Conservation (phyloP, 106 monocot genomes). For the Acanthochlamys bracteata region DNA sequence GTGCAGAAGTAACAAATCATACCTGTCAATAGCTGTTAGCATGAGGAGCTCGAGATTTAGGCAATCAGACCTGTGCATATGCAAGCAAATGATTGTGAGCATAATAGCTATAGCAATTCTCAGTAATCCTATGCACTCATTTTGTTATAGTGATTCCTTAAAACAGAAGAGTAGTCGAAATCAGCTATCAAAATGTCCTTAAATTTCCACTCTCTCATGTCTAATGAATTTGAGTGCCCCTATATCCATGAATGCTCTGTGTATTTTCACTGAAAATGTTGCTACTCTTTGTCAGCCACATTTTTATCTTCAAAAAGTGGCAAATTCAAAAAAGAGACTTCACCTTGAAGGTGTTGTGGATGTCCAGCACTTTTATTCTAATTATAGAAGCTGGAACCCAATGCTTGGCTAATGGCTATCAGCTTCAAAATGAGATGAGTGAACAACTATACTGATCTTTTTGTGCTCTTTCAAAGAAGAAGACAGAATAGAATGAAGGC, state of each 20-base stretch:
- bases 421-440: background rate
- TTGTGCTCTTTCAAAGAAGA: background rate
- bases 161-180: background rate
- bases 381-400: background rate
- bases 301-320: no score
- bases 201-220: no score
- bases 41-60: background rate
- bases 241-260: no score
- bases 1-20: background rate
- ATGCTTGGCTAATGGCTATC: background rate
- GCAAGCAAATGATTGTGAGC: constrained; percentile 4
- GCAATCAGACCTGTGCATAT: background rate
- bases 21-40: background rate
- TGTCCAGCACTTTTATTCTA: no score
- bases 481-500: background rate
- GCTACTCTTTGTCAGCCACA: no score
- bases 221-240: no score
- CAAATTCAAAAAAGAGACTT: no score
- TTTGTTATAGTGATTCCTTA: background rate
- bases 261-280: no score
- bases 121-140: background rate
- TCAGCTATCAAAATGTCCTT: no score
- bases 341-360: no score
- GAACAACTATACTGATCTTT: background rate
- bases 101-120: background rate